phyloP scores from a whole-genome alignment of 2,329 filamentous ascomycete genomes.

The Xylaria sp. region DNA sequence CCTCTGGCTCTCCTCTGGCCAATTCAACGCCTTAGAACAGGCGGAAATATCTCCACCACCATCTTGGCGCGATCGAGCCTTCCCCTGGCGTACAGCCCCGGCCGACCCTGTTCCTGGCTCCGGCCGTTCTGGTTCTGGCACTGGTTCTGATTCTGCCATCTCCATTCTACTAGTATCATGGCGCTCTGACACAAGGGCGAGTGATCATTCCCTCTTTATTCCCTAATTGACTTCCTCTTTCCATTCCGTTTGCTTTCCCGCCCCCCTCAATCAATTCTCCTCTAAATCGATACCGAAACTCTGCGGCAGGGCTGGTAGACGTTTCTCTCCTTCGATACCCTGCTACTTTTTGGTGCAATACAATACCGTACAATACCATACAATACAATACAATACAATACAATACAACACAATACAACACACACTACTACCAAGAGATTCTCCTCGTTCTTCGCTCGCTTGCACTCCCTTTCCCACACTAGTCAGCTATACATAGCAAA shows the following conservation, averaged over 20 bases:
- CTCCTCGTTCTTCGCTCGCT: slow-evolving; percentile 3
- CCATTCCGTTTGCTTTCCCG: neutral
- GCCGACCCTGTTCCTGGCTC: neutral
- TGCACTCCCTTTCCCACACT: neutral
- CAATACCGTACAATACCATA: neutral
- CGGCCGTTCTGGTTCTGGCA: slow-evolving; percentile 9
- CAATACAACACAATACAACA: neutral
- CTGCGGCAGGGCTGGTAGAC: slow-evolving; percentile 33
- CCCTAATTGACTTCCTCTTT: neutral
- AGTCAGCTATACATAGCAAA: neutral
- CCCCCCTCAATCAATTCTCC: slow-evolving; percentile 18
- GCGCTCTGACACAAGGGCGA: slow-evolving; percentile 14
- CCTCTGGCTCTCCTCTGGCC: slow-evolving; percentile 6
- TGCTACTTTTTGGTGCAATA: neutral
- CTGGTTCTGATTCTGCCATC: neutral
- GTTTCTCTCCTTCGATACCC: slow-evolving; percentile 23
- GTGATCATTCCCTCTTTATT: slow-evolving; percentile 11
- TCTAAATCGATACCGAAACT: neutral
- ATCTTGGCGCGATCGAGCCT: slow-evolving; percentile 15
- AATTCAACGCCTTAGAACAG: neutral
- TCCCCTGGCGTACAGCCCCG: neutral
- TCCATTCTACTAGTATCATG: slow-evolving; percentile 5
- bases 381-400: too few species aligned
- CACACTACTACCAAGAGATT: neutral
- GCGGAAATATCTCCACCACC: neutral